These are phyloP conservation scores for Phyllosticta capitalensis DNA, from an alignment of 2,329 filamentous ascomycete species.

Conservation along the genomic window DNA sequence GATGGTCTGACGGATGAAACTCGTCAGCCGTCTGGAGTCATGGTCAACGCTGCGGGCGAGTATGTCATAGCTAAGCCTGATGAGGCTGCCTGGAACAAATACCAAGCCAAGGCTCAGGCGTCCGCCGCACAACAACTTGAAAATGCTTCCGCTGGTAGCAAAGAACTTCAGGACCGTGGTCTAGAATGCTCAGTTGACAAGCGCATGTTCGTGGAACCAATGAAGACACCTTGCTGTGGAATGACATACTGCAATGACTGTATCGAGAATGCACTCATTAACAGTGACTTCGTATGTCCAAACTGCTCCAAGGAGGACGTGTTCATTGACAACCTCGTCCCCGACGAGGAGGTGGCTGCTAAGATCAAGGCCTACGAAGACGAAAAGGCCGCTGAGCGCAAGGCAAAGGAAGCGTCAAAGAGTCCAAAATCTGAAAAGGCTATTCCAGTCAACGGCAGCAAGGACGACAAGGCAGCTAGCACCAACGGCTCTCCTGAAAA, in stretches of 20 bases:
- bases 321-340: conserved; percentile 78
- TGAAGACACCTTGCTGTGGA: conserved; percentile 97
- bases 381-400: conserved; percentile 39
- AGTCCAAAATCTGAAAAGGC: conserved; percentile 31
- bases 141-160: conserved; percentile 65
- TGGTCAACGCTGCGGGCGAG: conserved; percentile 96
- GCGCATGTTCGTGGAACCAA: conserved; percentile 95
- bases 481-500: conserved; percentile 1
- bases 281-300: conserved; percentile 95
- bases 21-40: conserved; percentile 78
- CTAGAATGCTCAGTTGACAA: conserved; percentile 94
- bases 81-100: conserved; percentile 92
- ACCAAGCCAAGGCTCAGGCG: conserved; percentile 86
- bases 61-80: conserved; percentile 96
- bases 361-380: conserved; percentile 69
- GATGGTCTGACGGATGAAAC: conserved; percentile 68
- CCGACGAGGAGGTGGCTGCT: conserved; percentile 67
- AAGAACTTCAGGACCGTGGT: conserved; percentile 78
- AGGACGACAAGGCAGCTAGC: neutral
- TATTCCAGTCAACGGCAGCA: conserved; percentile 16
- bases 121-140: conserved; percentile 68
- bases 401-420: conserved; percentile 30
- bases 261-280: conserved; percentile 97
- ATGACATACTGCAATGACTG: conserved; percentile 99
- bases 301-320: conserved; percentile 85